These are phyloP conservation scores for Iris pallida DNA, from an alignment of 116 monocot species.

Conservation along the genomic window DNA sequence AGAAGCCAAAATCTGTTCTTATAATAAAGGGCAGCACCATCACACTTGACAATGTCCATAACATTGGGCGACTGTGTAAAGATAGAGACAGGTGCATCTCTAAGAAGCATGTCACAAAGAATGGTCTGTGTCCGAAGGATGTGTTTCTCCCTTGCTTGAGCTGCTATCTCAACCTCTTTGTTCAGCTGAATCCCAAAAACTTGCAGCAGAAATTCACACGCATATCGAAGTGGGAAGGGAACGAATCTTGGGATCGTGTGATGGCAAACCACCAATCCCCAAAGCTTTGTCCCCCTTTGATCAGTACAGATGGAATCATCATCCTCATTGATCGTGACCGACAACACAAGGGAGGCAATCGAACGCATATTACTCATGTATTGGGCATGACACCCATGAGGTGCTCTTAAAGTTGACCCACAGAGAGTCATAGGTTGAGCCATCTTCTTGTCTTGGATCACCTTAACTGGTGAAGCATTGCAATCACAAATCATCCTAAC, in stretches of 20 bases:
- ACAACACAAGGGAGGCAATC: conserved; percentile 86
- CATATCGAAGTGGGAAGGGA: conserved; percentile 89
- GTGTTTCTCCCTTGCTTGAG: conserved; percentile 76
- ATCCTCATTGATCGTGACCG: conserved; percentile 60
- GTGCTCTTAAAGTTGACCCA: conserved; percentile 72
- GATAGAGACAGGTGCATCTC: conserved; percentile 80
- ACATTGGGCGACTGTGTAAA: conserved; percentile 82
- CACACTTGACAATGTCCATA: conserved; percentile 88
- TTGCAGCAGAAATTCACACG: conserved; percentile 89
- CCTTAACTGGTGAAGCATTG: conserved; percentile 51
- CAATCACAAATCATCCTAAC: conserved; percentile 90
- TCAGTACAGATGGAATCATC: conserved; percentile 36
- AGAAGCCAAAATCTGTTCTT: conserved; percentile 59
- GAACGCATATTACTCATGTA: conserved; percentile 97
- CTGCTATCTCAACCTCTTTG: conserved; percentile 78
- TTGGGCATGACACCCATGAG: conserved; percentile 83
- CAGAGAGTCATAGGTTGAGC: conserved; percentile 42
- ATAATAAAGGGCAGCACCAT: conserved; percentile 78
- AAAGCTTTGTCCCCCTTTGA: conserved; percentile 60
- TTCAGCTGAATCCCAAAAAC: conserved; percentile 82
- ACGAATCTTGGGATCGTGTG: conserved; percentile 66
- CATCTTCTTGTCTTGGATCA: conserved; percentile 55
- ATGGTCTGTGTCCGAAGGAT: conserved; percentile 71
- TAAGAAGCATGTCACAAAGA: conserved; percentile 90
- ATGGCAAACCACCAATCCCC: conserved; percentile 95